phyloP scores from a whole-genome alignment of 345 rosid species.

The Mercurialis annua region DNA sequence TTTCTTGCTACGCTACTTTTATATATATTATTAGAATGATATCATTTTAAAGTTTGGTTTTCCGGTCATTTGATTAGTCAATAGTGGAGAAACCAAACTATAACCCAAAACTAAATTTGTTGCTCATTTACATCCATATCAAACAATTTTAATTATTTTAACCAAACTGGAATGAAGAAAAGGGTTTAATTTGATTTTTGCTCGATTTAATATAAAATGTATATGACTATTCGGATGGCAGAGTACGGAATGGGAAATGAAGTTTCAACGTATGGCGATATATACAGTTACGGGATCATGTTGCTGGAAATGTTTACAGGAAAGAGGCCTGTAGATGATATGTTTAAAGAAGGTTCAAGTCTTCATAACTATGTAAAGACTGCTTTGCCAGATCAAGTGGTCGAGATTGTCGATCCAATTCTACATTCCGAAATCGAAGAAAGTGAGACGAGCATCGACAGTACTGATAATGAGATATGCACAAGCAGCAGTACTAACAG shows the following conservation, averaged over 20 bases:
- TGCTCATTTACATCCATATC: no score
- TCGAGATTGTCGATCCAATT: conserved; percentile 2
- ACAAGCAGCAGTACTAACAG: background rate
- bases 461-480: background rate
- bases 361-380: background rate
- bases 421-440: background rate
- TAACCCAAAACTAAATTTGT: no score
- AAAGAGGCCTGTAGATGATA: conserved; percentile 5
- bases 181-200: no score
- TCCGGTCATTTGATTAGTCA: no score
- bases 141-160: no score
- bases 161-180: no score
- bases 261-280: conserved; percentile 5
- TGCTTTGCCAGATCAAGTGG: conserved; percentile 8
- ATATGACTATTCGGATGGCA: background rate
- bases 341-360: background rate
- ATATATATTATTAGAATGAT: no score
- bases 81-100: no score
- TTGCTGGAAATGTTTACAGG: conserved; percentile 14
- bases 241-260: background rate
- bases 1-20: no score
- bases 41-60: no score
- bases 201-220: background rate
- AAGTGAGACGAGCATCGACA: background rate
- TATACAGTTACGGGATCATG: background rate